Conservation (phyloP, 2,329 filamentous ascomycete genomes). For the Sporothrix schenckii region DNA sequence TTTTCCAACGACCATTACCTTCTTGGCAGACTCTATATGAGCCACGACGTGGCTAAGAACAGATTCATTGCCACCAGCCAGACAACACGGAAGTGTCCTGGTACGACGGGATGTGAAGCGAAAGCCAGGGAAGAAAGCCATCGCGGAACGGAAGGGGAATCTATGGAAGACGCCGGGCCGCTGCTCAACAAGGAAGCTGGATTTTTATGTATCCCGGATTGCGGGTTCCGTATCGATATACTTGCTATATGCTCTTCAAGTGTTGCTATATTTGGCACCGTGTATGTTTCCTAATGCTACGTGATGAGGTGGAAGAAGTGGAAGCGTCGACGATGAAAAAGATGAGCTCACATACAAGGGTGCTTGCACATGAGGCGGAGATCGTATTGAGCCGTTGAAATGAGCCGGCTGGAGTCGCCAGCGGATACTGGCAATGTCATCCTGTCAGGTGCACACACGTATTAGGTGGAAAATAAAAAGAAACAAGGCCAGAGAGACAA, state of each 20-base stretch:
- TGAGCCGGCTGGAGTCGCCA: neutral
- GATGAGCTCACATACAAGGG: neutral
- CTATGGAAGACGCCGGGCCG: slow-evolving; percentile 15
- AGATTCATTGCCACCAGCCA: neutral
- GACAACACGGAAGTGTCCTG: neutral
- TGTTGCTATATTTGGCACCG: slow-evolving; percentile 3
- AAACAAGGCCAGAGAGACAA: neutral
- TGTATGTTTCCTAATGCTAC: neutral
- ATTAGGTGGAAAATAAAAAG: neutral
- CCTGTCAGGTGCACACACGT: neutral
- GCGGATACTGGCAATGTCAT: neutral
- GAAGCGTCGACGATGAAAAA: neutral
- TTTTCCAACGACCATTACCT: no score
- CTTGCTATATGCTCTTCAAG: neutral
- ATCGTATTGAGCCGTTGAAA: slow-evolving; percentile 19
- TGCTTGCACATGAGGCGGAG: neutral
- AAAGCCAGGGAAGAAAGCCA: neutral
- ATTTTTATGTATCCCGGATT: neutral
- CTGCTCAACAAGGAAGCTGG: slow-evolving; percentile 10
- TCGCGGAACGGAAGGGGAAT: no score
- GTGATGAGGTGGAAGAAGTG: neutral
- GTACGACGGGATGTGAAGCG: neutral
- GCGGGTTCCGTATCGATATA: neutral
- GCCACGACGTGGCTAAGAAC: neutral
- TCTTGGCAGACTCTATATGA: neutral